These are phyloP conservation scores for Suillus spraguei DNA, from an alignment of 768 basidiomycete genomes.

Conservation along the genomic window DNA sequence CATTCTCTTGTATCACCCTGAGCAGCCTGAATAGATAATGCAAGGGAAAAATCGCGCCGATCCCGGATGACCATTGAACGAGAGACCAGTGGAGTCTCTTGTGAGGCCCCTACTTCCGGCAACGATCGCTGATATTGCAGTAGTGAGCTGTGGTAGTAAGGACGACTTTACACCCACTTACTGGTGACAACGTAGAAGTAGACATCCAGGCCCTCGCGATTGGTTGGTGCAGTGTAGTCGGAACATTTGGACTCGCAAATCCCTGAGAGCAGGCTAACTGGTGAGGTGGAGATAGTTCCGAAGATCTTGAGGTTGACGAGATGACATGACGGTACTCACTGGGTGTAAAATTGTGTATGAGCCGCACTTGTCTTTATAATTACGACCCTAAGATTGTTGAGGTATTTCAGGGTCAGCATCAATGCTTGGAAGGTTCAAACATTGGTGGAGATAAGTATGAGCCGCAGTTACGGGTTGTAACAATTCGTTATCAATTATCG, in stretches of 20 bases:
- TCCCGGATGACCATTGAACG: neutral
- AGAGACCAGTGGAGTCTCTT: neutral
- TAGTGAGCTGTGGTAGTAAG: neutral
- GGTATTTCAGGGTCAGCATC: too few relatives aligned
- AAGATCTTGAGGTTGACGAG: neutral
- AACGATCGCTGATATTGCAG: neutral
- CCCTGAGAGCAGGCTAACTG: neutral
- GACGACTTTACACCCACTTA: neutral
- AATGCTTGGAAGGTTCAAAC: too few relatives aligned
- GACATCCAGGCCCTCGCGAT: neutral
- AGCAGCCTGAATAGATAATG: neutral
- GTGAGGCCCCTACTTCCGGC: neutral
- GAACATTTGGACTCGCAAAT: neutral
- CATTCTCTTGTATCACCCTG: slow-evolving; percentile 5
- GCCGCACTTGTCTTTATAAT: too few relatives aligned
- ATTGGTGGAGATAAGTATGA: too few relatives aligned
- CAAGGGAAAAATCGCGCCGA: slow-evolving; percentile 1
- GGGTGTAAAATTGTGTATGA: too few relatives aligned
- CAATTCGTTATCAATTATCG: too few relatives aligned
- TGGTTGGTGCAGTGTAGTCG: neutral
- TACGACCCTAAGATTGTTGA: too few relatives aligned
- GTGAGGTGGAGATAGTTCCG: neutral
- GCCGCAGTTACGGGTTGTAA: too few relatives aligned
- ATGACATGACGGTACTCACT: neutral
- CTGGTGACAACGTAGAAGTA: neutral